Base-by-base conservation (phyloP, 2,329 filamentous ascomycete genomes). In the Botryotinia globosa region DNA sequence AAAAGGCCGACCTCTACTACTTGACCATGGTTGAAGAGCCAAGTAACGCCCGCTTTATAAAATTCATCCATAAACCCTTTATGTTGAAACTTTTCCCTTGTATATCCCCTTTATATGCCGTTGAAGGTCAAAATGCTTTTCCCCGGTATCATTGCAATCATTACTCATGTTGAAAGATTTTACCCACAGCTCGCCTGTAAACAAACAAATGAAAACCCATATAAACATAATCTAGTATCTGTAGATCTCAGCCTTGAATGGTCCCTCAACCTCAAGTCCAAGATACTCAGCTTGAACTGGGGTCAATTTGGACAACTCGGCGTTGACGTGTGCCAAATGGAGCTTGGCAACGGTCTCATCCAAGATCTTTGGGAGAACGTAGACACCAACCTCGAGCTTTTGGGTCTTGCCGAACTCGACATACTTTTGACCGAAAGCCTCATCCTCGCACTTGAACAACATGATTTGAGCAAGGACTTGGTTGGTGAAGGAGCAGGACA, bases 401-500 rank as follows among this genome's bases (percentile, higher is more conserved):
- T 92, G 93, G 77, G 89, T 90, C 88, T 94, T 93, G 86, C 92
- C 94, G 84, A 97, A 99, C 87, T 98, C 96, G 80, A 94, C 86
- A 87, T 98, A 97, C 90, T 98, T 98, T 86, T 93, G 87, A 85
- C 91, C 90, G 84, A 97, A 99, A 73, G 87, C 91, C 83, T 89
- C 89, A 83, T 98, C 94, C 81, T 91, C 88, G 81, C 90, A 91
- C 92, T 98, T 98, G 92, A 86, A 99, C 82, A 99, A 88, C 88
- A 97, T 92, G 87, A 99, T 98, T 89, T 99, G 96, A 79, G 96
- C 96, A 84, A 99, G 93, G 81, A 98, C 96, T 90, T 99, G 96
- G 92, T 99, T 99, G 90, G 94, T 97, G 92, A 99, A 99, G 77
- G 95, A 98, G 92, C 96, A 99, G 81, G 94, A 98, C 96, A 99